Conservation (phyloP, 352 stramenopile species). For the Elongisporangium undulatum region DNA sequence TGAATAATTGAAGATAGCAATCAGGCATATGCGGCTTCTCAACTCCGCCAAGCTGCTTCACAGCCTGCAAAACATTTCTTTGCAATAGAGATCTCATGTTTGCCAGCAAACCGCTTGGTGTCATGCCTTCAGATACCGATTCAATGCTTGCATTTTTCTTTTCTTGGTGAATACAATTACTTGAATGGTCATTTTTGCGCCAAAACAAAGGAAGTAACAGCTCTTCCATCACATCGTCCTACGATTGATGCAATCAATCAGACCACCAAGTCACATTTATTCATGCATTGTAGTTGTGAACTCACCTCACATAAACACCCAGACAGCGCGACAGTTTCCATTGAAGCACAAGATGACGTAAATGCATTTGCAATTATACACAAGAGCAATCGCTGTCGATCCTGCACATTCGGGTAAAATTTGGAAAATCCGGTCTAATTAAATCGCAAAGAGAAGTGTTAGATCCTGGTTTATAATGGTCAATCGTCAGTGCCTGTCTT, state of each 20-base stretch:
- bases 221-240: conserved; percentile 21
- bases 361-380: conserved; percentile 9
- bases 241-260: not conserved
- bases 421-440: conserved; percentile 38
- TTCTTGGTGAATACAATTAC: not conserved
- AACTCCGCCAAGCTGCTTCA: conserved; percentile 3
- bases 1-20: conserved; percentile 29
- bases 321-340: conserved; percentile 16
- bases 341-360: not conserved
- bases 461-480: not conserved
- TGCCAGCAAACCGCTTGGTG: conserved; percentile 1
- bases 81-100: conserved; percentile 8
- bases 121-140: not conserved
- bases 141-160: not conserved
- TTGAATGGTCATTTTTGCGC: not conserved
- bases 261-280: not conserved
- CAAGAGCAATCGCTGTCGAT: conserved; percentile 15
- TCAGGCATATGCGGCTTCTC: conserved; percentile 5
- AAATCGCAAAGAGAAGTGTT: conserved; percentile 2
- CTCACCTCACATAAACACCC: conserved; percentile 24
- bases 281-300: not conserved
- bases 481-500: not conserved
- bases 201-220: conserved; percentile 14
- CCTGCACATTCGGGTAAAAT: conserved; percentile 32
- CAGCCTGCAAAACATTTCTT: conserved; percentile 7